A percentile compares a stretch with the other conserved stretches of the same genome.
Evolutionary conservation across 345 rosid species (phyloP).

Genomic region (Hibiscus mutabilis): DNA sequence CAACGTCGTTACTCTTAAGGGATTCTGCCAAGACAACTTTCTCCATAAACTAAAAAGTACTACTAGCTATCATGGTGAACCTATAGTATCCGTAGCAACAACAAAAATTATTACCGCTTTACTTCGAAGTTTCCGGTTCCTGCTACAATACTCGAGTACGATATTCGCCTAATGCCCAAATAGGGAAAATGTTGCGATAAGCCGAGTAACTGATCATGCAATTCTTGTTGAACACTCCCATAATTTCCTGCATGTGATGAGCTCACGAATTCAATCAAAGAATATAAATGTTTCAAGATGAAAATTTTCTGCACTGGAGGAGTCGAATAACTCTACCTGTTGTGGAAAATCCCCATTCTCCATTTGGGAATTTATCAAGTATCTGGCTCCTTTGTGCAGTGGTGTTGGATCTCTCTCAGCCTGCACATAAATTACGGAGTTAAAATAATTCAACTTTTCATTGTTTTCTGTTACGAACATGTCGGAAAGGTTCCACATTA

Average conservation of each 20-base stretch:
- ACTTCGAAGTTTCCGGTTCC: not conserved
- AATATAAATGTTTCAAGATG: not conserved
- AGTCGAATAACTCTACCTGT: conserved; percentile 29
- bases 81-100: not conserved
- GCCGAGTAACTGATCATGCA: conserved; percentile 69
- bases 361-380: conserved; percentile 55
- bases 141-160: conserved; percentile 13
- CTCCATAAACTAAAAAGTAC: not conserved
- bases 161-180: conserved; percentile 70
- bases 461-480: not conserved
- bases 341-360: conserved; percentile 69
- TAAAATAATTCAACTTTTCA: not conserved
- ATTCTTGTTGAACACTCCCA: conserved; percentile 71
- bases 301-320: not conserved
- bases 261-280: not conserved
- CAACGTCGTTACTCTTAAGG: not conserved
- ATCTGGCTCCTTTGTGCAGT: conserved; percentile 51
- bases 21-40: not conserved
- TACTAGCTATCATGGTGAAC: not conserved
- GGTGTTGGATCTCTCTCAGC: conserved; percentile 57
- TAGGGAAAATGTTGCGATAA: conserved; percentile 51
- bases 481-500: not conserved
- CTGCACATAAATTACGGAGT: conserved; percentile 15
- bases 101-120: not conserved
- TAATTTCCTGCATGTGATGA: conserved; percentile 51